Evolutionary conservation across 148 eudicot genomes (phyloP), one percentile per base, ranked within the genome.

Genomic region (Heliosperma pusillum): DNA sequence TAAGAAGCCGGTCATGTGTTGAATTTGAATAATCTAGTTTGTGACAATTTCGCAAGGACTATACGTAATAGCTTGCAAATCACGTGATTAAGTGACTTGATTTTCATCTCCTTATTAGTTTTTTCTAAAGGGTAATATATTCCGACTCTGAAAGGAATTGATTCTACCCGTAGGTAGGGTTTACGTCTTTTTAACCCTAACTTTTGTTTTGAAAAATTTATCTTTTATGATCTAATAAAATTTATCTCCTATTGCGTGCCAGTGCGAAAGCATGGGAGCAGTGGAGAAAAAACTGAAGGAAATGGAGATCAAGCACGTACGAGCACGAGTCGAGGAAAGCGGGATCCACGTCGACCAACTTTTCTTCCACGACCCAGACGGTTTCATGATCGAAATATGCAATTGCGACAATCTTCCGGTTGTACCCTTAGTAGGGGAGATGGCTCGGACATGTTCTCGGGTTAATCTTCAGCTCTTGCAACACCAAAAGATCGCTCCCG

Each of bases 371-470:
- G 97, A 92, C 45, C 97, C 97, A 0, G 96, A 92, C 29, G 96
- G 93, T 7, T 92, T 92, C 91, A 92, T 92, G 97, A 83, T 92
- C 61, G 97, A 92, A 79, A 90, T 92, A 2, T 92, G 97, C 85
- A 86, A 92, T 69, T 90, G 97, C 47, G 93, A 92, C 12, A 87
- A 90, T 76, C 83, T 92, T 3, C 97, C 97, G 15, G 82, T 92
- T 10, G 30, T 92, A 36, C 96, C 97, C 0, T 76, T 92, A 0
- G 84, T 82, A n/a, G 91, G 89, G 33, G 90, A 84, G 45, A 78
- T 86, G 79, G 84, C 66, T 8, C 84, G 93, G 7, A 86, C 96
- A 0, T 92, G 97, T 69, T 90, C 93, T 0, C 82, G 84, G 7
- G 57, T 86, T 10, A 92, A 87, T 63, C 70, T 88, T 6, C 82